Evolutionary conservation across 2,329 filamentous ascomycete species (phyloP).

Genomic region (Curvularia sp.): DNA sequence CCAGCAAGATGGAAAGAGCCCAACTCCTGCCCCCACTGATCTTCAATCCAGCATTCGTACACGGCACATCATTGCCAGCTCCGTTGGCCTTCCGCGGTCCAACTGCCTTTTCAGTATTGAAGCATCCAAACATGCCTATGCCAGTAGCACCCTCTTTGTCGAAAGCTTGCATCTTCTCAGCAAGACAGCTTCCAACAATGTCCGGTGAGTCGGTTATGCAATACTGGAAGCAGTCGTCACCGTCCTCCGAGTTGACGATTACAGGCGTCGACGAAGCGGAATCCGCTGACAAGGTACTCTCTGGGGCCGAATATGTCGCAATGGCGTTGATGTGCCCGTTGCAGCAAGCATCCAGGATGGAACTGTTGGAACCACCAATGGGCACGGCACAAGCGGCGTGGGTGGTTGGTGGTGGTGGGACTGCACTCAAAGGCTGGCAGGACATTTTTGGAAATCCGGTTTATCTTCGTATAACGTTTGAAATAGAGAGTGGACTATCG

Average conservation of each 20-base stretch:
- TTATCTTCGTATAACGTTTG: background rate
- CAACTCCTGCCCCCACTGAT: conserved; percentile 12
- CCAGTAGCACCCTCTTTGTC: conserved; percentile 5
- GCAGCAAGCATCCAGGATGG: conserved; percentile 42
- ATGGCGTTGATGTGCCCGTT: conserved; percentile 42
- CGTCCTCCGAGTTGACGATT: conserved; percentile 19
- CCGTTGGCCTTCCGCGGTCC: conserved; percentile 13
- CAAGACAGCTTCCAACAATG: conserved; percentile 22
- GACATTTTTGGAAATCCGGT: conserved; percentile 16
- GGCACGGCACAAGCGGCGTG: conserved; percentile 36
- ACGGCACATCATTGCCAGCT: conserved; percentile 9
- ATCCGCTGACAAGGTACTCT: conserved; percentile 5
- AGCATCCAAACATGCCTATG: conserved; percentile 21
- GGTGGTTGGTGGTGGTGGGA: conserved; percentile 36
- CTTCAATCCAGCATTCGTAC: conserved; percentile 15
- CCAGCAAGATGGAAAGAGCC: conserved; percentile 13
- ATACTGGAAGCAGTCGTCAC: conserved; percentile 36
- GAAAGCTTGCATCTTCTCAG: conserved; percentile 23
- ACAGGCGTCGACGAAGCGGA: conserved; percentile 11
- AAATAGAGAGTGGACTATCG: background rate
- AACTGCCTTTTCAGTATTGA: conserved; percentile 17
- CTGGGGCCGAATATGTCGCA: conserved; percentile 28
- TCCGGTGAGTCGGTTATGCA: conserved; percentile 31
- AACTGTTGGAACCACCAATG: conserved; percentile 37
- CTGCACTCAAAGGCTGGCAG: conserved; percentile 21